These are phyloP conservation scores for Trichosporon ovoides DNA, from an alignment of 1,284 basidiomycete genomes.

Conservation along the genomic window DNA sequence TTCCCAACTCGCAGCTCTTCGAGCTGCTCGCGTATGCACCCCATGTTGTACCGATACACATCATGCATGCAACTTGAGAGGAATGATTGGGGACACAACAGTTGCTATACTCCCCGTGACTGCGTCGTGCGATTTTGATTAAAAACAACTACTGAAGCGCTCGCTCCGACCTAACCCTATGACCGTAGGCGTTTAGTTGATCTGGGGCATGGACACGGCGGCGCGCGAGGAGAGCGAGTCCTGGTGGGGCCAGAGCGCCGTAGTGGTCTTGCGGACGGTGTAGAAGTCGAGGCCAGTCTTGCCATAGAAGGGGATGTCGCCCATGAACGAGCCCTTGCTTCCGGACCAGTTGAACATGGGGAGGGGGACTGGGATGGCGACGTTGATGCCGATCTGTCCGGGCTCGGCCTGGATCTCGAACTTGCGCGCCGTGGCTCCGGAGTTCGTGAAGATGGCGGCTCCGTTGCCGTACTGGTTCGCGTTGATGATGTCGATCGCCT, in stretches of 20 bases:
- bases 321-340: slow-evolving; percentile 68
- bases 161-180: too few species aligned
- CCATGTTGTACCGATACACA: slow-evolving; percentile 16
- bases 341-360: slow-evolving; percentile 63
- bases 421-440: slow-evolving; percentile 86
- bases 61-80: slow-evolving; percentile 15
- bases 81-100: not conserved
- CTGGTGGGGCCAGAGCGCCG: slow-evolving; percentile 42
- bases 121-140: not conserved
- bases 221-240: slow-evolving; percentile 41
- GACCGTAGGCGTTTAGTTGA: slow-evolving; percentile 31
- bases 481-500: slow-evolving; percentile 86
- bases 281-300: slow-evolving; percentile 52
- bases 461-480: slow-evolving; percentile 83
- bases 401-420: slow-evolving; percentile 86
- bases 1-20: too few species aligned
- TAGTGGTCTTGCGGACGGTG: slow-evolving; percentile 37
- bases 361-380: slow-evolving; percentile 80
- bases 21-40: too few species aligned
- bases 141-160: too few species aligned
- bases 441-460: slow-evolving; percentile 93
- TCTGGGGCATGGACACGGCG: slow-evolving; percentile 40
- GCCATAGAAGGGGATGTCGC: slow-evolving; percentile 85
- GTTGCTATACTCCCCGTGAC: not conserved
- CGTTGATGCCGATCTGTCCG: slow-evolving; percentile 91